Base-by-base conservation (phyloP, 495 filamentous ascomycete genomes). In the Parathielavia hyrcaniae region DNA sequence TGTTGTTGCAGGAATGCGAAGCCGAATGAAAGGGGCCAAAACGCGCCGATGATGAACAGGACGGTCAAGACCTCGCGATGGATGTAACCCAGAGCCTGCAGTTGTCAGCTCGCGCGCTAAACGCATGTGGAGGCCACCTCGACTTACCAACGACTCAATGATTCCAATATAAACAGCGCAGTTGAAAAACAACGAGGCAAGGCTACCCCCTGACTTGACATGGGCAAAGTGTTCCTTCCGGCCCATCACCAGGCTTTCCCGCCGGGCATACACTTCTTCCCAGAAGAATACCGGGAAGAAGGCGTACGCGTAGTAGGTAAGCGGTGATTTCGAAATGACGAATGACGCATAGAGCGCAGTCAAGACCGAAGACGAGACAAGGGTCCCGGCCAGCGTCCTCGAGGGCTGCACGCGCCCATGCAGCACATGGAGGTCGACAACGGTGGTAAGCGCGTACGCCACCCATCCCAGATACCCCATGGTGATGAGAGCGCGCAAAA, bases 401-500 rank as follows among this genome's bases (percentile, higher is more conserved):
- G 85, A 81, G 1, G 87, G 81, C 51, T 86, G 73, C 7, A 86
- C 77, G 16, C 76, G 78, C 34, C 87, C 85, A 63, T 92, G 84
- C 14, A 99, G 72, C 38, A 99, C 89, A 68, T 96, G 89, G 44
- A 90, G 73, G 67, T 97, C 88, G 64, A 97, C 81, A 45, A 97
- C 90, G 2, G 89, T 96, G 5, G 90, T 95, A 50, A 96, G 76
- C 0, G 95, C 89, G 75, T 92, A 99, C 14, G 89, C 86, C 62
- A 99, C 95, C 92, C 92, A 99, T 22, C 95, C 93, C 23, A 97
- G 71, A 67, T 97, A 99, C 19, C 95, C 95, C n/a, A 85, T 67
- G 13, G 95, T 95, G 36, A 99, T 88, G 38, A 97, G 80, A n/a
- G 86, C 86, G 50, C 95, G 80, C 36, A 99, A 71, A 75, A 99